Evolutionary conservation across 2,329 filamentous ascomycete genomes (phyloP).

Genomic region (Fonsecaea erecta): DNA sequence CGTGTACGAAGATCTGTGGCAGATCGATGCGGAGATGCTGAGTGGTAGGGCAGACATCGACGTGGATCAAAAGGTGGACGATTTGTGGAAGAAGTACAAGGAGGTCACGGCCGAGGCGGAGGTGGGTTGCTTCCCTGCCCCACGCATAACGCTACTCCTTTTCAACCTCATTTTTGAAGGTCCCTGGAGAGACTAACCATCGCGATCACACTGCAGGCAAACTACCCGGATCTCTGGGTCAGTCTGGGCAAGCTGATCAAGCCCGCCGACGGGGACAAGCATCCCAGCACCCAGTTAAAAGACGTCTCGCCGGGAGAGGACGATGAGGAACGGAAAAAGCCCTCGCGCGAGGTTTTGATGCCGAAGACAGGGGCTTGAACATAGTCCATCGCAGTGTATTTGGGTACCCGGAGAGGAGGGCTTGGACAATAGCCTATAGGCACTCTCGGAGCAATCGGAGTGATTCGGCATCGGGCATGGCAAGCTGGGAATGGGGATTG

Average conservation of each 20-base stretch:
- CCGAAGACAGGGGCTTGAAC: neutral
- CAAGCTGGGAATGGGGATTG: no score
- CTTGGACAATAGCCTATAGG: no score
- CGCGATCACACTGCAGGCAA: slow-evolving; percentile 13
- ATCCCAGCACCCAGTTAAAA: neutral
- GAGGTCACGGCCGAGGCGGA: slow-evolving; percentile 15
- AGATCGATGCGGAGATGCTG: slow-evolving; percentile 21
- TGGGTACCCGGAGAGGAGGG: no score
- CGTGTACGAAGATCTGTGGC: slow-evolving; percentile 17
- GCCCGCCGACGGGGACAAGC: neutral
- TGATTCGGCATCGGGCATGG: no score
- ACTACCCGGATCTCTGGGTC: slow-evolving; percentile 30
- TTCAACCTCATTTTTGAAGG: no score
- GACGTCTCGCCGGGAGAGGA: neutral
- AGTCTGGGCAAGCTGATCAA: slow-evolving; percentile 5
- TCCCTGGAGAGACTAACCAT: neutral
- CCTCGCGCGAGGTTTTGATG: neutral
- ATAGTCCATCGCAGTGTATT: neutral
- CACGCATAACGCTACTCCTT: neutral
- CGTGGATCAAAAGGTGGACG: slow-evolving; percentile 14
- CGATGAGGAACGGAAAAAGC: neutral
- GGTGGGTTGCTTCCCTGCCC: neutral
- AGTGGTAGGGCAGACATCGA: slow-evolving; percentile 4
- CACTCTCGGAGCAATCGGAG: no score
- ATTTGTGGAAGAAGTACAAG: slow-evolving; percentile 14